A percentile compares a stretch with the other conserved stretches of the same genome.
Conservation (phyloP, 2,329 filamentous ascomycete species). For the Spiromastix sp. region DNA sequence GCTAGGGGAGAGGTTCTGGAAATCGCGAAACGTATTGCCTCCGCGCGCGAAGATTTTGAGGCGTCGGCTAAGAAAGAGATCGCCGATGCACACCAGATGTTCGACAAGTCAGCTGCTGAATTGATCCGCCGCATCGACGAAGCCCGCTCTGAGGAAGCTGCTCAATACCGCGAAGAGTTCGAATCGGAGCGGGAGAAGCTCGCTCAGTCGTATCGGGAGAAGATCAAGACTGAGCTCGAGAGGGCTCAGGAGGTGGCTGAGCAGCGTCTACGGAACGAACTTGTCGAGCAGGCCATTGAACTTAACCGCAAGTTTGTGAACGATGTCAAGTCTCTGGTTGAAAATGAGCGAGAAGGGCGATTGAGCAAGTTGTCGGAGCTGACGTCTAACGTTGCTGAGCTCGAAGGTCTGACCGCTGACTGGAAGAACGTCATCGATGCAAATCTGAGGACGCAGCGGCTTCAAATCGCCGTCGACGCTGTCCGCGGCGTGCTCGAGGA, state of each 20-base stretch:
- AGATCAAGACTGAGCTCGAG: constrained; percentile 67
- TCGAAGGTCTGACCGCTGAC: constrained; percentile 76
- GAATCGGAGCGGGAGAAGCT: constrained; percentile 76
- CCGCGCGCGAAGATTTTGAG: constrained; percentile 59
- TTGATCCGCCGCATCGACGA: constrained; percentile 80
- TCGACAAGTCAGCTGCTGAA: constrained; percentile 77
- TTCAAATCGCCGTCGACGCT: constrained; percentile 90
- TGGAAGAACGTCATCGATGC: constrained; percentile 87
- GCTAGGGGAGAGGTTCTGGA: constrained; percentile 74
- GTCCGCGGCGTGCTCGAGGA: constrained; percentile 76
- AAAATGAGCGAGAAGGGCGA: constrained; percentile 76
- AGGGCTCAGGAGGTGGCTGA: constrained; percentile 71
- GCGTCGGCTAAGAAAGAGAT: constrained; percentile 67
- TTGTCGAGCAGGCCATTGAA: constrained; percentile 81
- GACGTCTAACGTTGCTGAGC: constrained; percentile 63
- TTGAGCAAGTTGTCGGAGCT: constrained; percentile 78
- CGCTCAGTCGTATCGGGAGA: constrained; percentile 65
- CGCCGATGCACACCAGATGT: constrained; percentile 59
- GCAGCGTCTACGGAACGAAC: constrained; percentile 70
- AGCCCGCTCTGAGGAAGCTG: constrained; percentile 70
- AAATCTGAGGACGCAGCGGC: constrained; percentile 88
- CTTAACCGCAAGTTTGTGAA: constrained; percentile 76
- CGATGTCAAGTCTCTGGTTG: constrained; percentile 71
- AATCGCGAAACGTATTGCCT: constrained; percentile 67
- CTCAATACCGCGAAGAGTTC: constrained; percentile 77